A percentile compares a stretch with the other conserved stretches of the same genome.
phyloP scores from a whole-genome alignment of 2,329 filamentous ascomycete species.

The Clarireedia hainanense region DNA sequence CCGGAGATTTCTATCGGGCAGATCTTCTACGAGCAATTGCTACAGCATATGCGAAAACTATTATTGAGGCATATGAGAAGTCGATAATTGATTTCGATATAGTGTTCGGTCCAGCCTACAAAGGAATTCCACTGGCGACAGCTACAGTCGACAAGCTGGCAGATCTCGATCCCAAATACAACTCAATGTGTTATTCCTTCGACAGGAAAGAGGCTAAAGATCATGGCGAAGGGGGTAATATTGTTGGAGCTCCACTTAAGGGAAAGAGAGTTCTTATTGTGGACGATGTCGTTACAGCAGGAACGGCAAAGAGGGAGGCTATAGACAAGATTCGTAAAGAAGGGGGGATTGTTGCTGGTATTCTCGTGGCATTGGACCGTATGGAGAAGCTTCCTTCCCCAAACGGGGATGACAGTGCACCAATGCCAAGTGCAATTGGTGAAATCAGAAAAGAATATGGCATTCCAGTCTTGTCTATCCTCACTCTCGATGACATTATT shows the following conservation, averaged over 20 bases:
- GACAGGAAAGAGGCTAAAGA: slow-evolving; percentile 96
- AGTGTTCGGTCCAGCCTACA: slow-evolving; percentile 92
- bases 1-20: slow-evolving; percentile 79
- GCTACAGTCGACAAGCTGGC: slow-evolving; percentile 69
- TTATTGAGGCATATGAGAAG: slow-evolving; percentile 38
- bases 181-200: slow-evolving; percentile 73
- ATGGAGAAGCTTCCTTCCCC: slow-evolving; percentile 68
- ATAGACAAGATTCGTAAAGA: slow-evolving; percentile 82
- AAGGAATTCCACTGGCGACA: slow-evolving; percentile 83
- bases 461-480: slow-evolving; percentile 75
- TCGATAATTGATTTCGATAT: slow-evolving; percentile 61
- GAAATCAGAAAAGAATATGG: slow-evolving; percentile 76
- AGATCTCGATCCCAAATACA: slow-evolving; percentile 61
- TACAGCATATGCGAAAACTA: slow-evolving; percentile 68
- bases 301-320: slow-evolving; percentile 88
- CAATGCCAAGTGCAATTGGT: slow-evolving; percentile 73
- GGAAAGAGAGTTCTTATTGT: slow-evolving; percentile 84
- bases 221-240: slow-evolving; percentile 88
- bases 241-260: slow-evolving; percentile 79
- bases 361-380: slow-evolving; percentile 81
- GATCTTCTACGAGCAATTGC: slow-evolving; percentile 70
- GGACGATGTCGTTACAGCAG: slow-evolving; percentile 94
- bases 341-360: slow-evolving; percentile 77
- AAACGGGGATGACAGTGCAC: slow-evolving; percentile 44
- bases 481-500: slow-evolving; percentile 80